Evolutionary conservation across 495 filamentous ascomycete genomes (phyloP).

Genomic region (Opeltia flavorubescens): DNA sequence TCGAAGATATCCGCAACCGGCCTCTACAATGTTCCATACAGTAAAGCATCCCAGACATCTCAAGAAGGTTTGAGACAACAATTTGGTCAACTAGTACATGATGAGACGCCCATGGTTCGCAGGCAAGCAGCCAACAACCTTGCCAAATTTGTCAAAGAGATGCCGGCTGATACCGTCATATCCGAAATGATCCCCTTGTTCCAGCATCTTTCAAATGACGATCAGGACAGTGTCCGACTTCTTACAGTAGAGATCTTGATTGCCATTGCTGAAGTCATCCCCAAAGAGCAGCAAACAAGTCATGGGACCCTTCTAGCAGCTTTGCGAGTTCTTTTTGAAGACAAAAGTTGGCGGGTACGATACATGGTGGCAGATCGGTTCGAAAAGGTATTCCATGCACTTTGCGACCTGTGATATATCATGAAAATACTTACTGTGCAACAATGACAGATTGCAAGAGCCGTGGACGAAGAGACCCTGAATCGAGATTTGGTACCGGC

Average conservation of each 20-base stretch:
- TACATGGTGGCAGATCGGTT: conserved; percentile 99
- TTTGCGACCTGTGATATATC: neutral
- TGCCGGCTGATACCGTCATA: conserved; percentile 79
- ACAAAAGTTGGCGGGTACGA: conserved; percentile 97
- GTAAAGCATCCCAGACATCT: conserved; percentile 64
- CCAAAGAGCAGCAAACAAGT: conserved; percentile 93
- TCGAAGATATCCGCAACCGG: conserved; percentile 97
- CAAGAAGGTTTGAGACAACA: conserved; percentile 84
- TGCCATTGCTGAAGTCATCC: conserved; percentile 89
- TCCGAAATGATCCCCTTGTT: conserved; percentile 99
- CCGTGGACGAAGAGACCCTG: conserved; percentile 93
- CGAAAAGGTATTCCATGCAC: conserved; percentile 59
- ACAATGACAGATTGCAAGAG: conserved; percentile 71
- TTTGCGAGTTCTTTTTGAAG: conserved; percentile 82
- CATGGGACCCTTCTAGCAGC: conserved; percentile 86
- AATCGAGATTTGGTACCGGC: conserved; percentile 86
- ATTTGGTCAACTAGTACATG: conserved; percentile 84
- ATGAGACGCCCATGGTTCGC: conserved; percentile 97
- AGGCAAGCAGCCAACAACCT: conserved; percentile 92
- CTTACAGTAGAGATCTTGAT: conserved; percentile 95
- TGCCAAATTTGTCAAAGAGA: conserved; percentile 93
- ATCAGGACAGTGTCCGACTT: conserved; percentile 93
- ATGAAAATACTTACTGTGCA: neutral
- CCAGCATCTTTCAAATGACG: conserved; percentile 87
- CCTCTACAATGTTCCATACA: conserved; percentile 84